Evolutionary conservation across 202 grass and related monocot species (phyloP).

Genomic region (Saccharum hybrid): DNA sequence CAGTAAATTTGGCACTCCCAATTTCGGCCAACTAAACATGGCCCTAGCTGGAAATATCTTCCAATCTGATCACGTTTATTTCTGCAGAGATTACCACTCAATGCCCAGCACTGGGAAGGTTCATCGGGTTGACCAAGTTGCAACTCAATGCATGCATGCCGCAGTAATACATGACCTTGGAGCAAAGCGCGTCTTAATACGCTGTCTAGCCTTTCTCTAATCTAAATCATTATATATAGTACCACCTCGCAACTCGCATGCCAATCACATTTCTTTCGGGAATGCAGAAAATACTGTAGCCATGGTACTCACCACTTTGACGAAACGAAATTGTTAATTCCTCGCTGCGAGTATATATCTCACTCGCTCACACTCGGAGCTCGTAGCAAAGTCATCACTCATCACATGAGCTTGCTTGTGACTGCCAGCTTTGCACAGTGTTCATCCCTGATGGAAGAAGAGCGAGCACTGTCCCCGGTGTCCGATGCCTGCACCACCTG

Average conservation of each 20-base stretch:
- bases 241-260: background rate
- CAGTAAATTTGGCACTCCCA: too few relatives aligned
- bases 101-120: background rate
- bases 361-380: background rate
- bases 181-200: constrained; percentile 21
- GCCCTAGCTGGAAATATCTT: background rate
- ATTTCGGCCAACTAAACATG: too few relatives aligned
- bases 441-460: constrained; percentile 33
- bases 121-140: background rate
- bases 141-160: background rate
- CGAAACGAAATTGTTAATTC: background rate
- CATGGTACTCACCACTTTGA: constrained; percentile 4
- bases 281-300: constrained; percentile 25
- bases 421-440: background rate
- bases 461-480: constrained; percentile 35
- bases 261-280: constrained; percentile 39
- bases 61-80: background rate
- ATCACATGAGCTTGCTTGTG: constrained; percentile 16
- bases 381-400: constrained; percentile 17
- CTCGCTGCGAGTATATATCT: constrained; percentile 33
- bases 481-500: background rate
- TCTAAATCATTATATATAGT: background rate
- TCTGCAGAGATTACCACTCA: background rate
- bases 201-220: too few relatives aligned
- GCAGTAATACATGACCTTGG: background rate